Evolutionary conservation across 1,284 basidiomycete genomes (phyloP), one percentile per base, ranked within the genome.

Genomic region (Rhodotorula sp.): DNA sequence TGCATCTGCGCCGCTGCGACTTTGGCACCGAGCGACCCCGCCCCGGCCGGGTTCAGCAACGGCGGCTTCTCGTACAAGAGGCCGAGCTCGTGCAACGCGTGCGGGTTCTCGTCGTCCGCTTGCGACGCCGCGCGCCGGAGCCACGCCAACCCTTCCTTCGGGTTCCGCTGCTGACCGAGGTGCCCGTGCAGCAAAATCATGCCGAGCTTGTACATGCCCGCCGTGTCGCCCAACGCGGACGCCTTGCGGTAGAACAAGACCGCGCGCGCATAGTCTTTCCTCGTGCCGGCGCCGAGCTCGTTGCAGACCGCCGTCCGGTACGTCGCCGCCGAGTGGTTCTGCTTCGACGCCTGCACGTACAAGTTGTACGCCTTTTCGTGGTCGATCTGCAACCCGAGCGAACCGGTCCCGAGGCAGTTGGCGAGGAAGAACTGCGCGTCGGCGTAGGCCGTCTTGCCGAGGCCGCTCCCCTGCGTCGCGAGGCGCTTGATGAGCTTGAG

Each of bases 391-490:
- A 99, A 84, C 15, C 97, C 96, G 31, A 99, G 86, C 77, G 91
- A 90, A 23, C 97, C 97, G 1, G 94, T 97, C 16, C 96, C 96
- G 80, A 97, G 91, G 80, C 96, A 95, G 80, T 98, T 98, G 61
- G 96, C 97, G 58, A 99, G 86, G 86, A 97, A 99, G 84, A 98
- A 99, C 81, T 99, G 97, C n/a, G 97, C 96, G 79, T 99, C 96
- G 67, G 93, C 89, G 81, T 92, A 97, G 2, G 93, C 89, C 21
- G 83, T 81, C 71, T 83, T 83, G 51, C 82, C 82, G 39, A 82
- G 63, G 3, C 80, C 81, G 67, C 79, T 79, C 34, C 90, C 91
- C 79, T 93, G 91, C 3, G 92, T 93, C 0, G 94, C 94, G 51
- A 99, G 85, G 69, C 92, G 88, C 78, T 97, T 91, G 79, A 98